A percentile compares a stretch with the other conserved stretches of the same genome.
phyloP scores from a whole-genome alignment of 2,329 filamentous ascomycete genomes.

The Penicillium corylophilum region DNA sequence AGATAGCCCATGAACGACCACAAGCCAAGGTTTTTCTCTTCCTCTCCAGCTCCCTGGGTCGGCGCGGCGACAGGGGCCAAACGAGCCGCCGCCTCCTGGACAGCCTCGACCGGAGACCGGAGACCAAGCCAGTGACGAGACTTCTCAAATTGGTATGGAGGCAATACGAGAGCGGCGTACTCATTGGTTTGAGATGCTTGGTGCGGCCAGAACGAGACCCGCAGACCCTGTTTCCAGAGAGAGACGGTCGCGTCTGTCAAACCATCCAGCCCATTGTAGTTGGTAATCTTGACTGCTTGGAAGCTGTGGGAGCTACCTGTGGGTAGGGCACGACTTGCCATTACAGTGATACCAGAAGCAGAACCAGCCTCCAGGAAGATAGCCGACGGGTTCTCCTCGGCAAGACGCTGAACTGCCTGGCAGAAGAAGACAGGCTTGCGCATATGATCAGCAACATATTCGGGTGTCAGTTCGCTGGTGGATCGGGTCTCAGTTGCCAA shows the following conservation, averaged over 20 bases:
- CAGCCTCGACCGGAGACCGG: constrained; percentile 9
- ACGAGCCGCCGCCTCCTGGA: background rate
- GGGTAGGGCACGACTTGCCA: constrained; percentile 30
- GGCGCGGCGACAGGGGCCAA: background rate
- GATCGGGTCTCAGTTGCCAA: constrained; percentile 8
- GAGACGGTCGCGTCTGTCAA: constrained; percentile 28
- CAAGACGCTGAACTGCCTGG: constrained; percentile 44
- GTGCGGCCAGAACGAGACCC: constrained; percentile 41
- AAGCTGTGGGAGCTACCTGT: constrained; percentile 4
- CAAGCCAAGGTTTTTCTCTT: background rate
- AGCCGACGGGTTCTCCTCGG: constrained; percentile 23
- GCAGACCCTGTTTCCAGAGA: constrained; percentile 45
- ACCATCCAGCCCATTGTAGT: background rate
- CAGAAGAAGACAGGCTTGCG: constrained; percentile 49
- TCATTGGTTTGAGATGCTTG: constrained; percentile 27
- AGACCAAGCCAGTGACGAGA: constrained; percentile 40
- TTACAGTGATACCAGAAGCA: constrained; percentile 29
- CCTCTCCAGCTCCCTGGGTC: background rate
- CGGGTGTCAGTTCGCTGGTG: background rate
- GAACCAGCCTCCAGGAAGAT: constrained; percentile 47
- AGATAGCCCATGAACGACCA: constrained; percentile 6
- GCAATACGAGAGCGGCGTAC: constrained; percentile 33
- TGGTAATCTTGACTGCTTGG: constrained; percentile 16
- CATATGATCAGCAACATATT: constrained; percentile 44
- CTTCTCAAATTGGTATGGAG: constrained; percentile 48